These are phyloP conservation scores for Cutaneotrichosporon sp. DNA, from an alignment of 1,284 basidiomycete species.

Conservation along the genomic window DNA sequence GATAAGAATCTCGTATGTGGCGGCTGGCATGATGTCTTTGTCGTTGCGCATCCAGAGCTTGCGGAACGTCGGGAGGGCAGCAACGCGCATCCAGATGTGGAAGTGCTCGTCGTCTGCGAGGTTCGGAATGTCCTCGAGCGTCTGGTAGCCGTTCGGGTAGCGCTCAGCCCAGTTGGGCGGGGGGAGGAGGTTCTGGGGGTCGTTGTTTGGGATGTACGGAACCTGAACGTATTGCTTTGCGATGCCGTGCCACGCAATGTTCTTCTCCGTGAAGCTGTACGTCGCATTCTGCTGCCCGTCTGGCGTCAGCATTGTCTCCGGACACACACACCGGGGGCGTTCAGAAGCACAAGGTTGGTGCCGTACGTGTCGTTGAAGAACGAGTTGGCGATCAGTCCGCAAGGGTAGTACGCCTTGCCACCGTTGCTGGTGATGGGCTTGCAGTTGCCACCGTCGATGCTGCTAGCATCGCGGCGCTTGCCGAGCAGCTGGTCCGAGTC, in stretches of 20 bases:
- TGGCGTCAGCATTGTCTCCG: not conserved
- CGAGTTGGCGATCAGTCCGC: constrained; percentile 97
- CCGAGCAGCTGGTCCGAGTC: constrained; percentile 84
- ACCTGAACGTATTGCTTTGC: constrained; percentile 76
- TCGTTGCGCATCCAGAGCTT: constrained; percentile 95
- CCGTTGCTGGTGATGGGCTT: constrained; percentile 71
- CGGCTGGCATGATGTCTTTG: constrained; percentile 66
- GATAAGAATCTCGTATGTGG: constrained; percentile 73
- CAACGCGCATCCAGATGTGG: constrained; percentile 99
- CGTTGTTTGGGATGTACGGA: constrained; percentile 59
- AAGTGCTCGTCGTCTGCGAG: constrained; percentile 84
- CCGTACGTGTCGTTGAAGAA: constrained; percentile 91
- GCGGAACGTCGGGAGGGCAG: constrained; percentile 92
- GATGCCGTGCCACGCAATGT: constrained; percentile 94
- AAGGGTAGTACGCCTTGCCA: constrained; percentile 77
- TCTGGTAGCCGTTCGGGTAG: constrained; percentile 75
- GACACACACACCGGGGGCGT: constrained; percentile 53
- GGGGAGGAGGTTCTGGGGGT: constrained; percentile 67
- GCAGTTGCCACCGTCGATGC: constrained; percentile 75
- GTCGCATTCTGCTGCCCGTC: constrained; percentile 57
- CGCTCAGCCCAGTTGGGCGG: constrained; percentile 84
- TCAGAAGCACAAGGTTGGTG: constrained; percentile 60
- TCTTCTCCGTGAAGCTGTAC: constrained; percentile 75
- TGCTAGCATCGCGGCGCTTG: constrained; percentile 53
- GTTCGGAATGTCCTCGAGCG: constrained; percentile 68